phyloP scores from a whole-genome alignment of 2,329 filamentous ascomycete genomes.

The Pyricularia sp. region DNA sequence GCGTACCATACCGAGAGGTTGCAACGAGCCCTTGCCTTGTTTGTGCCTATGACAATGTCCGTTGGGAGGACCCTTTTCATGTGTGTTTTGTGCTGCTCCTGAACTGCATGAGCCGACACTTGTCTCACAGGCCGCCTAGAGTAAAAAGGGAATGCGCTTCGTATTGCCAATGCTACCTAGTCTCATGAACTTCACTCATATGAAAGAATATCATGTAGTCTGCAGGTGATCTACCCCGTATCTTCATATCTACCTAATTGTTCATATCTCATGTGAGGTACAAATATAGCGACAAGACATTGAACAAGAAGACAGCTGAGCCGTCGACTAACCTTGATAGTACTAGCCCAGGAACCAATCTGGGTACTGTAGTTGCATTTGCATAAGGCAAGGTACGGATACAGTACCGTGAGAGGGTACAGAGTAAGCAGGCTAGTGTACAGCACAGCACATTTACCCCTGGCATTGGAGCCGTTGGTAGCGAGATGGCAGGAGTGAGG shows the following conservation, averaged over 20 bases:
- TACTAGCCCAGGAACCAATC: background rate
- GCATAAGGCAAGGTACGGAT: no score
- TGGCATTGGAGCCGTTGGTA: background rate
- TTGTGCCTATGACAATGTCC: background rate
- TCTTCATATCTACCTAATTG: background rate
- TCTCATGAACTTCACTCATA: background rate
- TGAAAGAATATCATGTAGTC: background rate
- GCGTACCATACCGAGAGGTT: background rate
- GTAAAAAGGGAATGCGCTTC: background rate
- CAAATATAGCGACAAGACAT: background rate
- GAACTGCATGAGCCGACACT: background rate
- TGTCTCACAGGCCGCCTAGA: background rate
- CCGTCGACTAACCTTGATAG: background rate
- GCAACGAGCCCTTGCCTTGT: background rate
- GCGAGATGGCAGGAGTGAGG: background rate
- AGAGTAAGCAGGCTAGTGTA: background rate
- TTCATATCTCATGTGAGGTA: background rate
- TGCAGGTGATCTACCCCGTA: background rate
- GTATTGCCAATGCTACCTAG: background rate
- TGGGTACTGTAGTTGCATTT: background rate
- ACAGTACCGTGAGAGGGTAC: background rate
- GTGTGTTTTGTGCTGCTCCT: background rate
- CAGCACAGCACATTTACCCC: background rate
- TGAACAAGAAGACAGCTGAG: background rate
- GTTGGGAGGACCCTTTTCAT: background rate